These are phyloP conservation scores for Syncephalastrum racemosum DNA, from an alignment of 371 early-diverging fungal genomes.

Conservation along the genomic window DNA sequence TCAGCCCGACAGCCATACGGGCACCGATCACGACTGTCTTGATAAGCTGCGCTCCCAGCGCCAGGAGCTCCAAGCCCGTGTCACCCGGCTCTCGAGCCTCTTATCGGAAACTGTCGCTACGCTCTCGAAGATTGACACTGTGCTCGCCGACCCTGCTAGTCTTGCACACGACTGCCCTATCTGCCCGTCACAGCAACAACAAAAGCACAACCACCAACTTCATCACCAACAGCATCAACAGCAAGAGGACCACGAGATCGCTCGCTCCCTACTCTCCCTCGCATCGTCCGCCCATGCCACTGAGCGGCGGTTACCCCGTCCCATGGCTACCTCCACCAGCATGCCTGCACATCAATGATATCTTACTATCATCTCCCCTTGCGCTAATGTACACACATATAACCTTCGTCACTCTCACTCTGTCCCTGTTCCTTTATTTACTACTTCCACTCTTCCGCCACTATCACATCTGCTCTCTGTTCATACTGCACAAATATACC, in stretches of 20 bases:
- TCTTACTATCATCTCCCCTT: no score
- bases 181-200: constrained; percentile 10
- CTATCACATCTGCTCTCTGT: no score
- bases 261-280: constrained; percentile 23
- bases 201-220: neutral
- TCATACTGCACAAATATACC: no score
- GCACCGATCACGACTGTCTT: constrained; percentile 22
- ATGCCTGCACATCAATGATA: no score
- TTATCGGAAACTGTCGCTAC: constrained; percentile 54
- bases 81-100: constrained; percentile 50
- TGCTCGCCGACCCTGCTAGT: constrained; percentile 23
- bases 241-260: constrained; percentile 24
- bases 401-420: no score
- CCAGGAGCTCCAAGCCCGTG: constrained; percentile 54
- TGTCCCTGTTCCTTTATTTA: no score
- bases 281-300: constrained; percentile 13
- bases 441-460: no score
- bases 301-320: no score
- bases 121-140: constrained; percentile 52
- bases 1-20: neutral
- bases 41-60: constrained; percentile 50
- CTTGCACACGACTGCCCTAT: constrained; percentile 11
- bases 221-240: constrained; percentile 5
- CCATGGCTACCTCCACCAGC: no score
- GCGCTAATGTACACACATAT: no score